phyloP scores from a whole-genome alignment of 2,329 filamentous ascomycete species.

The Apiospora saccharicola region DNA sequence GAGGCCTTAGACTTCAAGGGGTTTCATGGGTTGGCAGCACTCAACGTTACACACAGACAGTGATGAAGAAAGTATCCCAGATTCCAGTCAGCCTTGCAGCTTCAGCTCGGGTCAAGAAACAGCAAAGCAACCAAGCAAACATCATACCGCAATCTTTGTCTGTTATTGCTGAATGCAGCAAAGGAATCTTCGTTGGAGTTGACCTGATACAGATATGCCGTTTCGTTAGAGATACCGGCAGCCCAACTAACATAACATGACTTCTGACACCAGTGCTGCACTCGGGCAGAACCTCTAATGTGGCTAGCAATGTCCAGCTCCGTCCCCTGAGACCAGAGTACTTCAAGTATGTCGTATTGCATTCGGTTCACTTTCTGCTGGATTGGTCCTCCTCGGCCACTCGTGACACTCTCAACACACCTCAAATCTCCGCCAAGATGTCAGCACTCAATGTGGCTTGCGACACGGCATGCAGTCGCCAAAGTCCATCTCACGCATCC shows the following conservation, averaged over 20 bases:
- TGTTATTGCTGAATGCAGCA: background rate
- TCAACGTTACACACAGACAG: background rate
- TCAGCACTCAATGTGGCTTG: conserved; percentile 9
- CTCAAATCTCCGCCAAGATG: background rate
- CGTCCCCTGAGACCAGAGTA: background rate
- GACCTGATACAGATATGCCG: background rate
- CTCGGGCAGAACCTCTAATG: background rate
- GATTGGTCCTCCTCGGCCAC: background rate
- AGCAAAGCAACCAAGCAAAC: background rate
- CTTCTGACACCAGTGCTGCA: background rate
- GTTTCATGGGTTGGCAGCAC: background rate
- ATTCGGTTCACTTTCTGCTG: background rate
- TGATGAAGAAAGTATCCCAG: background rate
- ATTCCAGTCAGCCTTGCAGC: background rate
- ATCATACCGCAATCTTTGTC: background rate
- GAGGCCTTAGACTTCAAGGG: too few relatives aligned
- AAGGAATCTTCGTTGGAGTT: background rate
- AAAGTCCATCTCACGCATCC: background rate
- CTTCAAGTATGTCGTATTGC: background rate
- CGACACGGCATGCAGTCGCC: background rate
- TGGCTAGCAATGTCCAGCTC: background rate
- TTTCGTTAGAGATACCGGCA: background rate
- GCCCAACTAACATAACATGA: background rate
- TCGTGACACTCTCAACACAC: background rate
- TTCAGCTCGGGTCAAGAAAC: background rate